Evolutionary conservation across 306 rosid species (phyloP), one percentile per base, ranked within the genome.

Genomic region (Prosopis cineraria): DNA sequence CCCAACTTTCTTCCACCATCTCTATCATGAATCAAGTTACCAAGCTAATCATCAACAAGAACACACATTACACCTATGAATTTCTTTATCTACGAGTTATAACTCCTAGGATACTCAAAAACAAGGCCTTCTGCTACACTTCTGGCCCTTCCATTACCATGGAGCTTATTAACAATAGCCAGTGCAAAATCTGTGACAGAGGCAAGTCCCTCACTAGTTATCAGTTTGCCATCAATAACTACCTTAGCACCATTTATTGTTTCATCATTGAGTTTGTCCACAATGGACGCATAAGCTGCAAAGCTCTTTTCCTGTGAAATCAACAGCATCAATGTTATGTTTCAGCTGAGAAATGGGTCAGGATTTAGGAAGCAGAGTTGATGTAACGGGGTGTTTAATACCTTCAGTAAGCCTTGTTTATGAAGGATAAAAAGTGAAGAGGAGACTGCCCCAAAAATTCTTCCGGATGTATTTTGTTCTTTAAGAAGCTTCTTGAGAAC

Each of bases 61-160:
- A 56, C 31, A 56, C 30, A 3, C 30, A 22, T 11, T 11, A 56
- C 13, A 34, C 44, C 16, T 36, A 20, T 10, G 17, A 71, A 40
- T 50, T 71, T 58, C 59, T 60, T 68, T 30, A 68, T 68, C 78
- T 4, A 29, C 53, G 31, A 14, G 16, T 77, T 86, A 88, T 86
- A 88, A 78, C 75, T 85, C 79, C 70, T 84, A 17, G 89, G 97
- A 87, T 89, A 88, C 72, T 92, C 89, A 43, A 88, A 88, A 82
- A 92, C 96, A 75, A 95, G 92, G 78, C 97, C 98, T 83, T 89
- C 97, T 62, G 98, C 98, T 36, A 95, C 96, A 84, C 98, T 92
- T 89, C 93, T 92, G 25, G 97, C 98, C 80, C 98, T 92, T 19
- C 87, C 96, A 82, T 85, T 83, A 47, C 97, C 98, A 78, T 88